Evolutionary conservation across 345 rosid genomes (phyloP).

Genomic region (Euphorbia pulcherrima): DNA sequence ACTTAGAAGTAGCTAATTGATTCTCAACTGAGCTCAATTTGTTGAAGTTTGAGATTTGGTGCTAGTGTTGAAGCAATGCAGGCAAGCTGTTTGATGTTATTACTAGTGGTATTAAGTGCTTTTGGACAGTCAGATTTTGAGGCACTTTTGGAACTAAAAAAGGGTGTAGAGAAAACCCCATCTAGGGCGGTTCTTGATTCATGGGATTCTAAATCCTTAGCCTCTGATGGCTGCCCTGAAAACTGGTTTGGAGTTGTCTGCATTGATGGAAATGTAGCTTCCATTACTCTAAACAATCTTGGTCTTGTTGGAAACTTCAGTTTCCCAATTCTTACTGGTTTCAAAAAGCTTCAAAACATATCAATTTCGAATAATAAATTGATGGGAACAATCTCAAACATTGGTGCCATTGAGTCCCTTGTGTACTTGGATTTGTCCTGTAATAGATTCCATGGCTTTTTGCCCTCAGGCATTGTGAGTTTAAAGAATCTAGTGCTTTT

Average conservation of each 20-base stretch:
- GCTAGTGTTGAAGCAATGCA: conserved; percentile 50
- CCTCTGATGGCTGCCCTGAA: conserved; percentile 63
- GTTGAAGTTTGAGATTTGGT: conserved; percentile 8
- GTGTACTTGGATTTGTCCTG: conserved; percentile 53
- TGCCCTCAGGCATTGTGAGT: conserved; percentile 44
- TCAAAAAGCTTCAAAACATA: conserved; percentile 55
- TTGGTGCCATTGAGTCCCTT: conserved; percentile 50
- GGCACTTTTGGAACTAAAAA: conserved; percentile 71
- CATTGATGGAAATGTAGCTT: conserved; percentile 49
- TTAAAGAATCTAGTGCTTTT: conserved; percentile 42
- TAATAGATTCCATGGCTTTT: conserved; percentile 50
- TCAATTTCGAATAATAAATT: conserved; percentile 62
- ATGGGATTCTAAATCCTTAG: conserved; percentile 61
- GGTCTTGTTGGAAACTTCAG: conserved; percentile 69
- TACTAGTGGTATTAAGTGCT: conserved; percentile 36
- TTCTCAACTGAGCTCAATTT: background rate
- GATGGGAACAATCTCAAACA: conserved; percentile 58
- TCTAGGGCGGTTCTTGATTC: conserved; percentile 52
- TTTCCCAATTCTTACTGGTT: conserved; percentile 48
- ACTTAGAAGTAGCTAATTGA: background rate
- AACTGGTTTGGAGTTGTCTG: conserved; percentile 76
- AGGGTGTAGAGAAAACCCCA: conserved; percentile 57
- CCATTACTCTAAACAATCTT: conserved; percentile 52
- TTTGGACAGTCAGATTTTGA: conserved; percentile 62
- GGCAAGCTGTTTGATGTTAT: conserved; percentile 38